phyloP scores from a whole-genome alignment of 2,329 filamentous ascomycete genomes.

The Penicillium crustosum region DNA sequence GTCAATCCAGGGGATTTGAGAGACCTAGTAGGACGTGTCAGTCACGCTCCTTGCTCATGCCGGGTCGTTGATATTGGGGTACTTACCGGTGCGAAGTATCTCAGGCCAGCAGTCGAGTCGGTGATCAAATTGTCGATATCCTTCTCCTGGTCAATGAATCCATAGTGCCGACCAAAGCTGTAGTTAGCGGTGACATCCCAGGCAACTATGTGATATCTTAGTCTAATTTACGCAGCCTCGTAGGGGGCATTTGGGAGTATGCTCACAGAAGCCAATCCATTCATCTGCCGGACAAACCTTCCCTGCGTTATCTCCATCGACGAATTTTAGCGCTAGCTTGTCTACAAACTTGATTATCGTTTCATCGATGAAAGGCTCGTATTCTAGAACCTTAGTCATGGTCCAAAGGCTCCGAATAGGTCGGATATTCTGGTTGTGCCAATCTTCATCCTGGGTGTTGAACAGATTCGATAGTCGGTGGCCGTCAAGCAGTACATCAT shows the following conservation, averaged over 20 bases:
- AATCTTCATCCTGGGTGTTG: no score
- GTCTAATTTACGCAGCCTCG: no score
- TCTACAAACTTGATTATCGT: constrained; percentile 26
- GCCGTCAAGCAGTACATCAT: no score
- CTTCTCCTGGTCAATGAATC: constrained; percentile 29
- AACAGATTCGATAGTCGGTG: no score
- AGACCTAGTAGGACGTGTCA: constrained; percentile 10
- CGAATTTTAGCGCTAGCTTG: constrained; percentile 24
- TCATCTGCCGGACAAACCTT: constrained; percentile 21
- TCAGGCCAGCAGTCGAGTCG: constrained; percentile 23
- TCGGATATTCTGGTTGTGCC: constrained; percentile 18
- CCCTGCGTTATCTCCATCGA: constrained; percentile 17
- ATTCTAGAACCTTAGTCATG: constrained; percentile 30
- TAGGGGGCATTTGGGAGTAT: no score
- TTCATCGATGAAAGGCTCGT: constrained; percentile 27
- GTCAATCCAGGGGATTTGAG: constrained; percentile 30
- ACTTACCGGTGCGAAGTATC: constrained; percentile 27
- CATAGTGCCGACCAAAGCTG: constrained; percentile 22
- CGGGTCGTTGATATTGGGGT: not conserved
- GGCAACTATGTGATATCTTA: constrained; percentile 12
- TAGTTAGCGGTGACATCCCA: constrained; percentile 28
- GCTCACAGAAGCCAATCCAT: constrained; percentile 25
- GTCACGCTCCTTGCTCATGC: not conserved
- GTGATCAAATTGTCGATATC: constrained; percentile 29
- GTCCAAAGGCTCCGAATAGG: constrained; percentile 26